A percentile compares a stretch with the other conserved stretches of the same genome.
These are phyloP conservation scores for Orbilia blumenaviensis DNA, from an alignment of 2,329 filamentous ascomycete genomes.

Conservation along the genomic window DNA sequence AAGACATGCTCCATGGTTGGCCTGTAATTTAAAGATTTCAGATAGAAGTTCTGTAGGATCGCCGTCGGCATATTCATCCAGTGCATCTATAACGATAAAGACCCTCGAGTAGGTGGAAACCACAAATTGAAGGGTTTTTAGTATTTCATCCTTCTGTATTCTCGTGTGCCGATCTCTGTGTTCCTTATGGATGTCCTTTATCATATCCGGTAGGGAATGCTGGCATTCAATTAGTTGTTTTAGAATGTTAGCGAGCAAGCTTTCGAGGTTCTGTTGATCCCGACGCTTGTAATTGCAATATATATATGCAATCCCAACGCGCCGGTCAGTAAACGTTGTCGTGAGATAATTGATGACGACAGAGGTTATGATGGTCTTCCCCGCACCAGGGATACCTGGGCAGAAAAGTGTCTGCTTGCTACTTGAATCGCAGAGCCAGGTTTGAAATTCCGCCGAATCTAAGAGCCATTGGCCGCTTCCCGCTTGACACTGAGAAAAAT, in stretches of 20 bases:
- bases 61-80: neutral
- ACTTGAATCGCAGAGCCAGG: neutral
- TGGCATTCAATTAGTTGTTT: slow-evolving; percentile 60
- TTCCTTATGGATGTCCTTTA: neutral
- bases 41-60: neutral
- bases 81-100: neutral
- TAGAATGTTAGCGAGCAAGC: slow-evolving; percentile 60
- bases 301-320: slow-evolving; percentile 61
- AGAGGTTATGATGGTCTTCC: slow-evolving; percentile 8
- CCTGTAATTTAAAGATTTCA: neutral
- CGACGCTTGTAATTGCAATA: slow-evolving; percentile 63
- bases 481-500: neutral
- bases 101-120: neutral
- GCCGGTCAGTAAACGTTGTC: neutral
- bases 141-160: neutral
- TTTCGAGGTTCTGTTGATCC: slow-evolving; percentile 60
- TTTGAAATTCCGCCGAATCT: neutral
- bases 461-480: neutral
- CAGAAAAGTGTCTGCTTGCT: slow-evolving; percentile 10
- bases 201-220: slow-evolving; percentile 58
- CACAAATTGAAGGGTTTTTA: neutral
- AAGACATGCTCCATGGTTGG: neutral
- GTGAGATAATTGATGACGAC: neutral
- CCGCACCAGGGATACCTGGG: slow-evolving; percentile 21
- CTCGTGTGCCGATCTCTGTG: too few relatives aligned